Evolutionary conservation across 1,139 yeast species (phyloP), one percentile per base, ranked within the genome.

Genomic region (Geotrichum fermentans): DNA sequence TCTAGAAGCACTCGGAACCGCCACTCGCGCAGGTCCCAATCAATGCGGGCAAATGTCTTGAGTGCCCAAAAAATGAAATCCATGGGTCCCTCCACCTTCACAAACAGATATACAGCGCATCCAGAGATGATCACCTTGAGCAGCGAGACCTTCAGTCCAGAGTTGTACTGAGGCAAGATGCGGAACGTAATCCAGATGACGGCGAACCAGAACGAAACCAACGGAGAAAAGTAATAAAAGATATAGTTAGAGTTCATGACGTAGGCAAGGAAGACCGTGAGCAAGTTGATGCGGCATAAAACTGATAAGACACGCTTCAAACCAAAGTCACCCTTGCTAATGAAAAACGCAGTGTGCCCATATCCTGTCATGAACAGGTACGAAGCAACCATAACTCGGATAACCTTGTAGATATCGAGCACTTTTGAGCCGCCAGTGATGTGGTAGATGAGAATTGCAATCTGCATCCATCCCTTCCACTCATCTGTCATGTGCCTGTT

Each of bases 391-490:
- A 55, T 45, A 18, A 58, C 55, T 4, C 62, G 54, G 22, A 58
- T 55, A 21, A 49, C 45, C 50, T 58, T 59, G 55, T 59, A 59
- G 29, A 59, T 58, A n/a, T 59, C 54, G 22, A 58, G 45, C 11
- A 55, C 47, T 45, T 52, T 55, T 7, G 61, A 58, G 21, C 55
- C 62, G 2, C 62, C 61, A 11, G 60, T 57, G 45, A 58, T 58
- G 42, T 59, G 62, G 49, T 59, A 59, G 30, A 59, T 55, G 38
- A 59, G 49, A 47, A 59, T 56, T 34, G 55, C 50, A 37, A 58
- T 45, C 50, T 59, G 62, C 61, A 59, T 58, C 62, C 62, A 59
- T 6, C 62, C 62, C 42, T 58, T 58, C 62, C 62, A 59, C 41
- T 59, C 62, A 34, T 58, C 58, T 5, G 58, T 56, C 54, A 56